phyloP scores from a whole-genome alignment of 1,284 basidiomycete species.

The Rhodotorula mucilaginosa region DNA sequence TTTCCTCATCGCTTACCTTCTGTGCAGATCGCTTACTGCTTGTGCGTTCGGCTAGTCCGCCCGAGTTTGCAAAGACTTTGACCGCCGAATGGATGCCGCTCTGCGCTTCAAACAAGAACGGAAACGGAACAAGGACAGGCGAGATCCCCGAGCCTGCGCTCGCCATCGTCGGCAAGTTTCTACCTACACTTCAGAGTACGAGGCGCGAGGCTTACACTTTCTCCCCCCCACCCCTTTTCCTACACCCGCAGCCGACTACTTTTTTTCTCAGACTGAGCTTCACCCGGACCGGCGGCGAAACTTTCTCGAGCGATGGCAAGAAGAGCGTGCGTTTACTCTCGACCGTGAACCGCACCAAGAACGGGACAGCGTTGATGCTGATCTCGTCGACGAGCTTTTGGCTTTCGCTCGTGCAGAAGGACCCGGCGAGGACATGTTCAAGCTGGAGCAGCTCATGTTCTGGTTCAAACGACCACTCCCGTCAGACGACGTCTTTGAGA shows the following conservation, averaged over 20 bases:
- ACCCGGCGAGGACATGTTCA: constrained; percentile 6
- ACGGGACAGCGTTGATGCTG: too few relatives aligned
- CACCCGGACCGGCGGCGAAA: constrained; percentile 5
- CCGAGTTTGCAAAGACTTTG: constrained; percentile 6
- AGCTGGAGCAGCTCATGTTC: constrained; percentile 8
- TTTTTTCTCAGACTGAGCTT: constrained; percentile 3
- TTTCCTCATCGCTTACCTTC: too few relatives aligned
- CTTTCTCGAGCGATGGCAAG: constrained; percentile 20
- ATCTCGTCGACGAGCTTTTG: not conserved
- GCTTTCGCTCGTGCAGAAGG: constrained; percentile 1
- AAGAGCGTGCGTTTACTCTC: constrained; percentile 4
- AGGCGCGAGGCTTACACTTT: not conserved
- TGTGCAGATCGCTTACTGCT: too few relatives aligned
- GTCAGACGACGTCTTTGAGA: constrained; percentile 10
- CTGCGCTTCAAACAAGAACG: constrained; percentile 11
- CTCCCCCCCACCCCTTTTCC: too few relatives aligned
- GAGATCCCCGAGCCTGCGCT: constrained; percentile 17
- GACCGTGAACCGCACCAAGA: too few relatives aligned
- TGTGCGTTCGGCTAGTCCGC: not conserved
- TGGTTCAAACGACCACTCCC: constrained; percentile 22
- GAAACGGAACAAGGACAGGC: constrained; percentile 14
- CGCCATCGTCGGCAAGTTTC: constrained; percentile 3
- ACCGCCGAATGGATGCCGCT: constrained; percentile 13
- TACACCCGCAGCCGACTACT: constrained; percentile 14
- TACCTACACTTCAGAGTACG: too few relatives aligned